These are phyloP conservation scores for Geotrichum macrosporum DNA, from an alignment of 1,139 yeast genomes.

Conservation along the genomic window DNA sequence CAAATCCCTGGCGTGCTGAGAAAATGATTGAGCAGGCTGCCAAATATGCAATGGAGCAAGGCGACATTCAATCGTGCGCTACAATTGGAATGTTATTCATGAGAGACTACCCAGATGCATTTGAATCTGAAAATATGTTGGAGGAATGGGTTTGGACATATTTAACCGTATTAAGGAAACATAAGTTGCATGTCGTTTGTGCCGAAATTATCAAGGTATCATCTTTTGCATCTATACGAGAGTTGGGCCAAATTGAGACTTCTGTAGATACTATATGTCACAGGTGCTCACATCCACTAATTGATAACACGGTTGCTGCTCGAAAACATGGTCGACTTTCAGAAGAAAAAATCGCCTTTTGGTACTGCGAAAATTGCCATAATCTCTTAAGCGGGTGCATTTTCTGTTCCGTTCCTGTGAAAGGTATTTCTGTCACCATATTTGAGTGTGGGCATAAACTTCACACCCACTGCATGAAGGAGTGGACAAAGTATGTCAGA, in stretches of 20 bases:
- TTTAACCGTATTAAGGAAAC: conserved; percentile 52
- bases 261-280: conserved; percentile 64
- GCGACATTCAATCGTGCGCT: conserved; percentile 61
- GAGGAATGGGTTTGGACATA: conserved; percentile 59
- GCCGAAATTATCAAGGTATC: conserved; percentile 51
- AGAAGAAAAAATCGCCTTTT: conserved; percentile 51
- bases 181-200: conserved; percentile 53
- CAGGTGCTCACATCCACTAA: conserved; percentile 57
- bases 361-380: conserved; percentile 80
- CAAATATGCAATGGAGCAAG: conserved; percentile 55
- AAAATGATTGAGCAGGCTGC: conserved; percentile 46
- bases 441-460: conserved; percentile 84
- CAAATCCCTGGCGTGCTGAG: conserved; percentile 49
- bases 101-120: conserved; percentile 39
- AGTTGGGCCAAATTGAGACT: conserved; percentile 51
- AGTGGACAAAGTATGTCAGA: conserved; percentile 55
- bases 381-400: conserved; percentile 62
- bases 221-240: conserved; percentile 45
- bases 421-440: conserved; percentile 64
- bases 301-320: conserved; percentile 51
- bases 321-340: background rate
- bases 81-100: conserved; percentile 57
- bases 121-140: conserved; percentile 32
- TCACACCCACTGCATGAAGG: conserved; percentile 72
- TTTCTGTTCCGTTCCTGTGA: conserved; percentile 75